A percentile compares a stretch with the other conserved stretches of the same genome.
phyloP scores from a whole-genome alignment of 768 basidiomycete species.

The Daedalea quercina region DNA sequence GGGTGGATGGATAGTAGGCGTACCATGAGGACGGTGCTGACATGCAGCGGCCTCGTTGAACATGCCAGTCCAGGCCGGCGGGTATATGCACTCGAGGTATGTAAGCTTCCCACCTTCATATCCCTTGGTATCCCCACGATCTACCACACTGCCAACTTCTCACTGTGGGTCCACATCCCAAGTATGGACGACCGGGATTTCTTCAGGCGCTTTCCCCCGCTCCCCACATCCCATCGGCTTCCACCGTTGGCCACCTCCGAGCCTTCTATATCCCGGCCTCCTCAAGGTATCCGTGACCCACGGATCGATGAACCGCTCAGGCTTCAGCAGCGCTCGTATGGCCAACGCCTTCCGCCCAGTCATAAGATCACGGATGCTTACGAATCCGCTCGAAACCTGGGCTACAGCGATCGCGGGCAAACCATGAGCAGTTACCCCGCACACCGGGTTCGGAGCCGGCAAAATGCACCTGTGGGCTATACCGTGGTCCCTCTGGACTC shows the following conservation, averaged over 20 bases:
- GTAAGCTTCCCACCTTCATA: too few species aligned
- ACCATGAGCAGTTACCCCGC: conserved; percentile 6
- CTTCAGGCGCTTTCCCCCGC: conserved; percentile 14
- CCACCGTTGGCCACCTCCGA: conserved; percentile 8
- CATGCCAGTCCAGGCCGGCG: too few species aligned
- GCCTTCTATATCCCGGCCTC: conserved; percentile 5
- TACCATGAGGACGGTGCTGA: too few species aligned
- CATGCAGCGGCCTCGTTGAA: too few species aligned
- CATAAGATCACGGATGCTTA: conserved; percentile 1
- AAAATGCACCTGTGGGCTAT: too few species aligned
- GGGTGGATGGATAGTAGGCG: too few species aligned
- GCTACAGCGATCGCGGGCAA: conserved; percentile 4
- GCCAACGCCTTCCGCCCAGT: conserved; percentile 5
- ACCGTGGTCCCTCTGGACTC: too few species aligned
- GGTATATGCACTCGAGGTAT: too few species aligned
- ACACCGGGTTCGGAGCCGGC: neutral
- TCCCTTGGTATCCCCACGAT: too few species aligned
- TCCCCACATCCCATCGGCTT: conserved; percentile 7
- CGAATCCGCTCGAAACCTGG: conserved; percentile 4
- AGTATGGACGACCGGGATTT: conserved; percentile 15
- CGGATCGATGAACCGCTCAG: conserved; percentile 7
- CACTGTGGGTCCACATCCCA: conserved; percentile 15
- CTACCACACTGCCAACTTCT: conserved; percentile 13
- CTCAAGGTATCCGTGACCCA: conserved; percentile 9
- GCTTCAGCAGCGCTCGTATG: conserved; percentile 4